phyloP scores from a whole-genome alignment of 1,284 basidiomycete genomes.

The Leccinum griseonigrum region DNA sequence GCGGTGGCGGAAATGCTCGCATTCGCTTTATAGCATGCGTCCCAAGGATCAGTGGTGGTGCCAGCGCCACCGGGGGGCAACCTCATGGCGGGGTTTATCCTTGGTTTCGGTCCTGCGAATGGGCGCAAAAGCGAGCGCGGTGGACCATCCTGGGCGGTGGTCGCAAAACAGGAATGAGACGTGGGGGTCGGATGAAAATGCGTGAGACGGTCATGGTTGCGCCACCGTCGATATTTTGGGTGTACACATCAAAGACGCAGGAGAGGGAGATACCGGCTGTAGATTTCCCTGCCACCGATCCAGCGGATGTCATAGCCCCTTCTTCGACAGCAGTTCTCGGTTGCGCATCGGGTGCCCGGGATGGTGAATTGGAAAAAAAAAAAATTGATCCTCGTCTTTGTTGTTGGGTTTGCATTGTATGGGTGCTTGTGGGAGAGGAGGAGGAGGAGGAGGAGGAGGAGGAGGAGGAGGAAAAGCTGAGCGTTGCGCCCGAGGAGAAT shows the following conservation, averaged over 20 bases:
- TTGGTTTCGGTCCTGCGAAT: constrained; percentile 60
- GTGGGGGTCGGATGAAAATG: constrained; percentile 3
- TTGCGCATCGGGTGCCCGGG: constrained; percentile 8
- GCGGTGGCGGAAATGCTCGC: constrained; percentile 61
- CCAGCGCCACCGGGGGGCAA: constrained; percentile 41
- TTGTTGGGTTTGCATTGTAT: constrained; percentile 15
- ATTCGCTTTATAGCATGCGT: constrained; percentile 10
- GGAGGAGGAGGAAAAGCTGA: constrained; percentile 35
- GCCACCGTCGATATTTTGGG: constrained; percentile 38
- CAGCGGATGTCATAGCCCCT: constrained; percentile 18
- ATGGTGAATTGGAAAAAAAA: constrained; percentile 2
- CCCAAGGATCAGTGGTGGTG: constrained; percentile 17
- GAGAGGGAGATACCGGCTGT: constrained; percentile 73
- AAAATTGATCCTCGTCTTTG: constrained; percentile 2
- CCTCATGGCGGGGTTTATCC: constrained; percentile 47
- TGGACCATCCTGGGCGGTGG: constrained; percentile 67
- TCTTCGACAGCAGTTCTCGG: constrained; percentile 21
- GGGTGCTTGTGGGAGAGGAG: neutral
- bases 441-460: constrained; percentile 9
- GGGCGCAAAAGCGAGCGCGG: constrained; percentile 82
- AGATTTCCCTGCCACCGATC: constrained; percentile 54
- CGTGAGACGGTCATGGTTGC: constrained; percentile 33
- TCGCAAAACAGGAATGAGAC: constrained; percentile 4
- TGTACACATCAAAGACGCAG: constrained; percentile 37
- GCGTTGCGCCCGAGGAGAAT: constrained; percentile 61